Evolutionary conservation across 1,139 yeast species (phyloP), one percentile per base, ranked within the genome.

Genomic region (Blastobotrys persicus): DNA sequence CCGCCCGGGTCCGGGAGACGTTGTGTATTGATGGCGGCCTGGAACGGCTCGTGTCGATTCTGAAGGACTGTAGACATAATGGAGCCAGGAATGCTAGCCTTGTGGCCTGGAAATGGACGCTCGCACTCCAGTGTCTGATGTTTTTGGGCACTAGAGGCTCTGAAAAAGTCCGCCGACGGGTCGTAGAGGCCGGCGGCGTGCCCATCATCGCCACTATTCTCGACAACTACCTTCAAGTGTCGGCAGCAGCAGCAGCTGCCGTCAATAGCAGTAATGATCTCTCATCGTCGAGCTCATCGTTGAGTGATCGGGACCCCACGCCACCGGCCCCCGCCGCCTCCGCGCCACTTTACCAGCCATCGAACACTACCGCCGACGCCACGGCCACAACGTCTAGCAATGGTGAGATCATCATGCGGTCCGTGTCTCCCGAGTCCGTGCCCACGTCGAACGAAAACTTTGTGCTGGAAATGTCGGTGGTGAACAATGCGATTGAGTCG

Each of bases 41-140:
- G 42, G 97, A 89, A 64, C 74, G 98, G 45, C 75, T 92, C 50
- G 88, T 92, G 39, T 85, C 85, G 51, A 91, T 92, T 40, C 73
- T 92, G 50, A 88, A 87, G 62, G 95, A 86, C 60, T 89, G 96
- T 62, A 80, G 78, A 57, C 57, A 54, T 42, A 53, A 48, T 32
- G 50, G 49, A 28, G 48, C 33, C 18, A 28, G 37, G 13, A 45
- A 44, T 26, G 48, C 49, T 40, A 43, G 49, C 38, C 71, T 87
- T 51, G 77, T 83, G 14, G 92, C 95, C 0, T 91, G 97, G 96
- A 92, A 91, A 69, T 92, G 98, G 98, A 88, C 96, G 4, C 72
- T 92, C 52, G 88, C 97, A 0, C 83, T 92, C 63, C 98, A 92
- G 69, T 89, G 97, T 63, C 71, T 92, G 53, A 96, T 91, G 0